Percentiles rank a stretch among this genome's conserved stretches.
Conservation (phyloP, 1,284 basidiomycete genomes). For the Sporisorium reilianum region DNA sequence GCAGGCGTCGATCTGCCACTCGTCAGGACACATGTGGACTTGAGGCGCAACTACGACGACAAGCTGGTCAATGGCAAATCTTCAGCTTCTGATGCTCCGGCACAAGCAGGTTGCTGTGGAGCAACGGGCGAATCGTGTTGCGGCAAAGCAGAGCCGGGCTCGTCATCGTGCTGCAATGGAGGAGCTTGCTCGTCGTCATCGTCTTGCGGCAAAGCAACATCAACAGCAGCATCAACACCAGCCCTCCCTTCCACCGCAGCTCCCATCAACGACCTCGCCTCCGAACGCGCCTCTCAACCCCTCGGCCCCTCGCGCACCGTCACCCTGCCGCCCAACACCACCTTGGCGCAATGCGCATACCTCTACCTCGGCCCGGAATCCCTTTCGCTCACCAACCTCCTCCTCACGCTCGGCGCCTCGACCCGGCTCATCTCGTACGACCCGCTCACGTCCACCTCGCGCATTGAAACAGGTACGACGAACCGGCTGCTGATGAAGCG, state of each 20-base stretch:
- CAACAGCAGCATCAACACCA: slow-evolving; percentile 53
- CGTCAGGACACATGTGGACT: slow-evolving; percentile 53
- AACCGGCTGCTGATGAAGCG: slow-evolving; percentile 92
- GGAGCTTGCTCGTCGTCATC: slow-evolving; percentile 11
- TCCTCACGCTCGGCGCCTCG: slow-evolving; percentile 70
- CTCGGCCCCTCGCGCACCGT: slow-evolving; percentile 40
- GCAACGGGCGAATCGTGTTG: neutral
- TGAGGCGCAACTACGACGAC: slow-evolving; percentile 52
- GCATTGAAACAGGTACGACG: slow-evolving; percentile 73
- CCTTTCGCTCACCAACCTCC: slow-evolving; percentile 83
- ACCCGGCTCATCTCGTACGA: slow-evolving; percentile 79
- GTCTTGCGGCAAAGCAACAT: slow-evolving; percentile 18
- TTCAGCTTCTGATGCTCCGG: neutral
- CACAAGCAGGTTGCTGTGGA: slow-evolving; percentile 5
- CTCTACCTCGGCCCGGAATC: slow-evolving; percentile 88
- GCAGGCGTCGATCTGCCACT: slow-evolving; percentile 36
- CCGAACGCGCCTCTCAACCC: slow-evolving; percentile 55
- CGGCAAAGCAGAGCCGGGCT: neutral
- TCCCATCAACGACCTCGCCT: slow-evolving; percentile 44
- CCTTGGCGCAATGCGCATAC: slow-evolving; percentile 70
- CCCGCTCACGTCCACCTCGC: slow-evolving; percentile 73
- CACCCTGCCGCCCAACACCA: slow-evolving; percentile 18
- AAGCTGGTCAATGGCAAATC: slow-evolving; percentile 34
- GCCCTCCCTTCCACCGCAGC: slow-evolving; percentile 40
- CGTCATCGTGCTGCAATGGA: slow-evolving; percentile 19